These are phyloP conservation scores for Aspergillus unguis DNA, from an alignment of 2,329 filamentous ascomycete species.

Conservation along the genomic window DNA sequence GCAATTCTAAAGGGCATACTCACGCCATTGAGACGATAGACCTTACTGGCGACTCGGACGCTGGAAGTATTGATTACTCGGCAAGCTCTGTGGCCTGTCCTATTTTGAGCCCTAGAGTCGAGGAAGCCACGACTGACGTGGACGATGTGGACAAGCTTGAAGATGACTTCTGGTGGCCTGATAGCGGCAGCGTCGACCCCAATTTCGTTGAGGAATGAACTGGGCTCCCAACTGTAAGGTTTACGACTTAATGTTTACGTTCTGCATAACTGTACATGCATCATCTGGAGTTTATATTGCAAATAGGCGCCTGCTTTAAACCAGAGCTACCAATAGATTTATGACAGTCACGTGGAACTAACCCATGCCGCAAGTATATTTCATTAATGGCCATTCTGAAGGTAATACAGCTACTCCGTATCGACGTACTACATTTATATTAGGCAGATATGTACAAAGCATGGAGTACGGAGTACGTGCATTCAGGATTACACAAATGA, in stretches of 20 bases:
- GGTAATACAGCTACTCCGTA: too few relatives aligned
- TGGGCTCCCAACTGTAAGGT: not conserved
- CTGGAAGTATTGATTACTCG: not conserved
- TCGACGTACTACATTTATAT: too few relatives aligned
- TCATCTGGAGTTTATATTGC: not conserved
- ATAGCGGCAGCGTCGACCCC: slow-evolving; percentile 29
- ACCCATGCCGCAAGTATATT: too few relatives aligned
- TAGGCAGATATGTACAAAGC: too few relatives aligned
- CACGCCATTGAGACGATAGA: slow-evolving; percentile 24
- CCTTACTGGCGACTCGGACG: slow-evolving; percentile 25
- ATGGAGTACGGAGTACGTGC: too few relatives aligned
- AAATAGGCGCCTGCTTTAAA: not conserved
- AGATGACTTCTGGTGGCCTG: slow-evolving; percentile 41
- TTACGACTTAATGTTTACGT: not conserved
- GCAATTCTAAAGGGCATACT: slow-evolving; percentile 1
- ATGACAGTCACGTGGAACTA: too few relatives aligned
- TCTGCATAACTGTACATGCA: not conserved
- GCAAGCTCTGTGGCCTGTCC: slow-evolving; percentile 3
- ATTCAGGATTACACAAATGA: too few relatives aligned
- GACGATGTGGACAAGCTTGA: slow-evolving; percentile 19
- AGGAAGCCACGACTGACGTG: slow-evolving; percentile 1
- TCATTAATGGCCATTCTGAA: too few relatives aligned
- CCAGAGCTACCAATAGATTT: too few relatives aligned
- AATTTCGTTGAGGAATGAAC: slow-evolving; percentile 22
- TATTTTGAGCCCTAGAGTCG: too few relatives aligned